Base-by-base conservation (phyloP, 805 yeast species). In the Wickerhamomyces hampshirensis region DNA sequence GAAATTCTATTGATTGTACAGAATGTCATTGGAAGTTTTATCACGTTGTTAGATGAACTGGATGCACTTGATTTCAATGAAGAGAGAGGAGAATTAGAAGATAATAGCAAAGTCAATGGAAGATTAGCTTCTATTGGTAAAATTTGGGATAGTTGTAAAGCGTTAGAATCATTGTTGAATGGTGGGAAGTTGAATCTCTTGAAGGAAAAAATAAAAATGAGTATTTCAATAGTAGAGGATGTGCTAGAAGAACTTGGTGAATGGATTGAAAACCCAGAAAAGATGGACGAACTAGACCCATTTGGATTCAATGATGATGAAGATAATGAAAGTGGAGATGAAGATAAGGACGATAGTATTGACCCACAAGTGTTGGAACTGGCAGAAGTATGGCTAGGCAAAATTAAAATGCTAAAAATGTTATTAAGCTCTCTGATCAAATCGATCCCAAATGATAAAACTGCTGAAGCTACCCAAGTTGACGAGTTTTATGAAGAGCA, bases 91-190 rank as follows among this genome's bases (percentile, higher is more conserved):
- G 38, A 39, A 6, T 48, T 42, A 4, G 48, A 52, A 8, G 51
- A 48, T 4, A 29, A 24, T 7, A 28, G 33, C 6, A 13, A 30
- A 13, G 47, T 48, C 4, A 60, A 63, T 23, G 66, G 50, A 4
- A 65, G 89, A 47, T 59, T 84, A 21, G 59, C 75, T 1, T 64
- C 75, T 0, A 73, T 84, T 15, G 93, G 88, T 12, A 71, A 72
- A 51, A 64, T 84, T 4, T 85, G 94, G 94, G 68, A 75, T n/a
- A 56, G 63, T 23, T 80, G 88, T 53, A 84, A 78, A 38, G 48
- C 52, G 0, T 34, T 83, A 7, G 55, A 59, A 9, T 54, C 58
- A 7, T 51, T 73, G 14, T 48, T 73, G 5, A 59, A 62, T 15
- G 59, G 55, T 17, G 87, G 87, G 0, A 70, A 75, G 33, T 43